Conservation (phyloP, 2,329 filamentous ascomycete genomes). For the Metarhizium robertsii region DNA sequence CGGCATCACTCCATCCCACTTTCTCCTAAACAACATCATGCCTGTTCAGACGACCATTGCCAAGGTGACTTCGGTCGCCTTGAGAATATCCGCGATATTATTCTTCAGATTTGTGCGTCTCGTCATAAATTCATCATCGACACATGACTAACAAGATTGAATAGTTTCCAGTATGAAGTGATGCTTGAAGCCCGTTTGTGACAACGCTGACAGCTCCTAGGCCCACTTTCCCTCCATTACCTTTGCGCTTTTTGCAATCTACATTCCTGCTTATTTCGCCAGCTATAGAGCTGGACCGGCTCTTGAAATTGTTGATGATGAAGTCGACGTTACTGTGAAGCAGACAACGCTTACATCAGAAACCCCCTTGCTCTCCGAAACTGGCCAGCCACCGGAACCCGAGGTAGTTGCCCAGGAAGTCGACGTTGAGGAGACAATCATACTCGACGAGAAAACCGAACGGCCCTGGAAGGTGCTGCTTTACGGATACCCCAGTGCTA, state of each 20-base stretch:
- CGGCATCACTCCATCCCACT: not conserved
- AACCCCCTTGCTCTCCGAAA: constrained; percentile 20
- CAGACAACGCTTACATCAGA: constrained; percentile 29
- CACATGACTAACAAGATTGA: constrained; percentile 6
- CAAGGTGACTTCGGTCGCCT: constrained; percentile 25
- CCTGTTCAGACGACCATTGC: constrained; percentile 20
- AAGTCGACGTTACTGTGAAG: constrained; percentile 46
- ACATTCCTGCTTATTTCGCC: constrained; percentile 53
- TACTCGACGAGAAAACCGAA: constrained; percentile 47
- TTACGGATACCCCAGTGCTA: constrained; percentile 65
- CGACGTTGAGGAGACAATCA: constrained; percentile 53
- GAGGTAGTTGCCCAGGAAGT: constrained; percentile 40
- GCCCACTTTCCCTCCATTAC: constrained; percentile 40
- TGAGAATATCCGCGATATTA: constrained; percentile 26
- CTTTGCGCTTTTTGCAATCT: constrained; percentile 56
- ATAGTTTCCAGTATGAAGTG: constrained; percentile 26
- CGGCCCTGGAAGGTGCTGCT: constrained; percentile 57
- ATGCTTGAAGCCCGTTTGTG: not conserved
- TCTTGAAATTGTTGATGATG: constrained; percentile 50
- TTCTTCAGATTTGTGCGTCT: constrained; percentile 28
- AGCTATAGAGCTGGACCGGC: constrained; percentile 47
- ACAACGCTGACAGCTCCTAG: constrained; percentile 13
- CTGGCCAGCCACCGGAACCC: constrained; percentile 20
- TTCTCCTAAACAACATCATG: constrained; percentile 2
- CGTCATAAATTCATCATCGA: not conserved